Evolutionary conservation across 495 filamentous ascomycete genomes (phyloP).

Genomic region (Penicillium macrosclerotiorum): DNA sequence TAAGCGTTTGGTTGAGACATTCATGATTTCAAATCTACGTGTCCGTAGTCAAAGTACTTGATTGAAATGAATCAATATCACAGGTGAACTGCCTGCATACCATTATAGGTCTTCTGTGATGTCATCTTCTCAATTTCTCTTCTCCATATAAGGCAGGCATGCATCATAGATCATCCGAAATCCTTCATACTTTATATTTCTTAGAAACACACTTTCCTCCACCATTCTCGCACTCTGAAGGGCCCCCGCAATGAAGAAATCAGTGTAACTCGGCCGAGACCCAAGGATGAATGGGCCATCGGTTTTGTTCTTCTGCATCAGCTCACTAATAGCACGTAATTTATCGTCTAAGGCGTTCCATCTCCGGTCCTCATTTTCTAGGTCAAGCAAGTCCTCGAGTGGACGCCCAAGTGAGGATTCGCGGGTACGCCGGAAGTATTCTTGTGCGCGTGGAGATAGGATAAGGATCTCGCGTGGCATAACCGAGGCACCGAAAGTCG

Average conservation of each 20-base stretch:
- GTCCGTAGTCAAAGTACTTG: too few species aligned
- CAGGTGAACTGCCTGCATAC: too few species aligned
- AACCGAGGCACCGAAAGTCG: slow-evolving; percentile 21
- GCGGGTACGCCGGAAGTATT: slow-evolving; percentile 39
- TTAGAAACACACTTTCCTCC: slow-evolving; percentile 35
- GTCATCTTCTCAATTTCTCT: slow-evolving; percentile 31
- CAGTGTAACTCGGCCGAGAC: slow-evolving; percentile 27
- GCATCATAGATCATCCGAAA: slow-evolving; percentile 36
- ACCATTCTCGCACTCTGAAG: slow-evolving; percentile 34
- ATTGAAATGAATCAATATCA: too few species aligned
- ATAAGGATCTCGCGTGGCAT: slow-evolving; percentile 38
- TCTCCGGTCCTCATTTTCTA: slow-evolving; percentile 19
- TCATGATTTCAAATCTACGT: too few species aligned
- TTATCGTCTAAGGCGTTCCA: slow-evolving; percentile 25
- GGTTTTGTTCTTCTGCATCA: slow-evolving; percentile 31
- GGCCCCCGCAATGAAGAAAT: slow-evolving; percentile 39
- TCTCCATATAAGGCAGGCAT: slow-evolving; percentile 37
- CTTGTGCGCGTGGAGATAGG: slow-evolving; percentile 36
- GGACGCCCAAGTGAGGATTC: slow-evolving; percentile 31
- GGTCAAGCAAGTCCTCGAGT: slow-evolving; percentile 36
- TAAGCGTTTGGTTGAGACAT: too few species aligned
- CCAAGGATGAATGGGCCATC: slow-evolving; percentile 41
- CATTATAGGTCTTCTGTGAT: too few species aligned
- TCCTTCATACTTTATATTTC: slow-evolving; percentile 25
- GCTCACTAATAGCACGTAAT: slow-evolving; percentile 24